These are phyloP conservation scores for Trametes cingulata DNA, from an alignment of 768 basidiomycete species.

Conservation along the genomic window DNA sequence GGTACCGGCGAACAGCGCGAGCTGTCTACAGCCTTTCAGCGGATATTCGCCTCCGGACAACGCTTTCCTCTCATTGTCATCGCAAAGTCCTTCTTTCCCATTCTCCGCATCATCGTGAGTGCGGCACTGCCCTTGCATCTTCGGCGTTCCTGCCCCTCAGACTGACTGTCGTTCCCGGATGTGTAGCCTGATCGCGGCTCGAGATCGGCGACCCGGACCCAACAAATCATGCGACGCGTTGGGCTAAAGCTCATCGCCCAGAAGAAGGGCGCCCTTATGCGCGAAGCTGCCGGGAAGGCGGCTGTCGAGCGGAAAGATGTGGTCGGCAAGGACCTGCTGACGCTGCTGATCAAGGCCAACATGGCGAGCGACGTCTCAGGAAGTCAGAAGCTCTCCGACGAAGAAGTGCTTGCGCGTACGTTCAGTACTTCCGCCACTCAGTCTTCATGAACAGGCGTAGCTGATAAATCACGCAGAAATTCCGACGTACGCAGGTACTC, in stretches of 20 bases:
- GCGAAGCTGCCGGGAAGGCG: neutral
- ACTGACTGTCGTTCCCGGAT: too few relatives aligned
- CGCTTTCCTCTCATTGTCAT: neutral
- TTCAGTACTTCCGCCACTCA: constrained; percentile 5
- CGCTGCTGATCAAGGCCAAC: constrained; percentile 62
- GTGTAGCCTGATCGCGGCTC: too few relatives aligned
- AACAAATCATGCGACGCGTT: constrained; percentile 28
- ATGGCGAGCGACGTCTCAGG: constrained; percentile 58
- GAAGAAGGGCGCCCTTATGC: constrained; percentile 36
- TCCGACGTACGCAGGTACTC: constrained; percentile 17
- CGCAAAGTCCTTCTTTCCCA: constrained; percentile 22
- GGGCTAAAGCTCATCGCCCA: constrained; percentile 32
- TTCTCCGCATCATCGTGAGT: constrained; percentile 27
- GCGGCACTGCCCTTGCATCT: neutral
- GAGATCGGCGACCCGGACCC: too few relatives aligned
- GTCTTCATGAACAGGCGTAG: too few relatives aligned
- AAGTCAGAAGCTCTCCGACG: constrained; percentile 55
- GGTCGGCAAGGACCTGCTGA: constrained; percentile 54
- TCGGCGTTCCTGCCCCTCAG: too few relatives aligned
- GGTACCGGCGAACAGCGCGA: constrained; percentile 28
- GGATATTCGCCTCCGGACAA: neutral
- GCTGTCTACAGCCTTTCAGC: constrained; percentile 19
- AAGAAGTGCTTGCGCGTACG: constrained; percentile 59
- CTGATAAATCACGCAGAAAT: constrained; percentile 10
- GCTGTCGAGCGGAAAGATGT: constrained; percentile 31